Evolutionary conservation across 2,329 filamentous ascomycete genomes (phyloP), one percentile per base, ranked within the genome.

Genomic region (Endoconidiophora laricicola): DNA sequence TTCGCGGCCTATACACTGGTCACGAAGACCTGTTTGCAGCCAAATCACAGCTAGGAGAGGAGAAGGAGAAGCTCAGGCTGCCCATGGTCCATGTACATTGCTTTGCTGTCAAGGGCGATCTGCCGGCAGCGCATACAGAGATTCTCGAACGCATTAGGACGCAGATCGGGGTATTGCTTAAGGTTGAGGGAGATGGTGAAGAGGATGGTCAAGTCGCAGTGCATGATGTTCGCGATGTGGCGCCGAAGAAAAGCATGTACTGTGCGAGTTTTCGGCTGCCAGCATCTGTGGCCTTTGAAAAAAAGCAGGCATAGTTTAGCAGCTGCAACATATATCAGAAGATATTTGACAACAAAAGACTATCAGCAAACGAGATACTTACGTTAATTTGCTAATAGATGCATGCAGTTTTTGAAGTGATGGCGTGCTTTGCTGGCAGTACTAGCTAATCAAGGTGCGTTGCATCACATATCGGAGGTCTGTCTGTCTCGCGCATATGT

Each of bases 181-280:
- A 10, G 26, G 61, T 58, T 50, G 61, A 66, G 9, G 71, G 68
- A 10, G 68, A 76, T 52, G 63, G 65, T 23, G 67, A 70, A 49
- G 61, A 62, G 24, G 65, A 70, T 44, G 66, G 68, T 4, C 65
- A 76, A 57, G 66, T 76, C 37, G 67, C 67, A 0, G 75, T 86
- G 55, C 66, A 78, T 53, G 78, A 83, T 53, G 86, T 96, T 33
- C 74, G 91, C 56, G 79, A 93, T 57, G 91, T 98, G 50, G 85
- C 87, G 52, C 91, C 91, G 4, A 82, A 86, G 60, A 98, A 98
- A 72, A 77, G 83, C 61, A 95, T 95, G 88, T 96, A 90, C 64
- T 96, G 91, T 63, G 90, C 86, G 26, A 93, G 79, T 57, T 96
- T 98, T 66, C 77, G 87, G 55, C 62, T 98, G 54, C 91, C 91